Conservation (phyloP, 257 asterid species). For the Nicotiana noctiflora region DNA sequence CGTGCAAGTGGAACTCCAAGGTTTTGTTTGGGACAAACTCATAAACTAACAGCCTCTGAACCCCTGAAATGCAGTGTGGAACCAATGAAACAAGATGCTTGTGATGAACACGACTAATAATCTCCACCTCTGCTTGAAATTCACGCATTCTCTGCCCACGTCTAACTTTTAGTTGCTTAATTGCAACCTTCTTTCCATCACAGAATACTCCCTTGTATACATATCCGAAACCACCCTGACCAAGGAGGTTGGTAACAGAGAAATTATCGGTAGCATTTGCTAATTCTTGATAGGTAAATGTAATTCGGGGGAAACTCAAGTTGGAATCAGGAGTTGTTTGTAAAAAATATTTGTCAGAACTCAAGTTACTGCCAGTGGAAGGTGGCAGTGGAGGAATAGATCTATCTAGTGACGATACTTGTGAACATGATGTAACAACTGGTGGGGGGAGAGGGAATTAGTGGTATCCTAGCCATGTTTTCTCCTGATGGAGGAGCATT, state of each 20-base stretch:
- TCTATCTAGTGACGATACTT: conserved; percentile 30
- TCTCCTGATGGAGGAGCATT: conserved; percentile 24
- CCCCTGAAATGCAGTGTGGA: conserved; percentile 79
- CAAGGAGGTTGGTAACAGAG: conserved; percentile 55
- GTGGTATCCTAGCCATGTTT: conserved; percentile 17
- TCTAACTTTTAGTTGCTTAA: conserved; percentile 69
- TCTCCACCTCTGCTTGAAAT: conserved; percentile 91
- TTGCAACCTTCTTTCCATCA: conserved; percentile 73
- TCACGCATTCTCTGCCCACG: conserved; percentile 96
- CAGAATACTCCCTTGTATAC: conserved; percentile 73
- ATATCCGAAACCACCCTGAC: conserved; percentile 89
- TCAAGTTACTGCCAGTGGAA: conserved; percentile 35
- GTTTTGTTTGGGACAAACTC: conserved; percentile 73
- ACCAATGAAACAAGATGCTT: conserved; percentile 62
- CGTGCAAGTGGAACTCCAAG: conserved; percentile 62
- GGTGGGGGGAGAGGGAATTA: conserved; percentile 26
- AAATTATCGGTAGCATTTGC: conserved; percentile 60
- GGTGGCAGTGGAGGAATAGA: too few species aligned
- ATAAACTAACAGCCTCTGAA: conserved; percentile 70
- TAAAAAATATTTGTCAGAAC: conserved; percentile 24
- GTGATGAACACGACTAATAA: conserved; percentile 76
- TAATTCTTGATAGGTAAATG: conserved; percentile 72
- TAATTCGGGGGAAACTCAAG: conserved; percentile 28
- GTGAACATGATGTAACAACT: conserved; percentile 23
- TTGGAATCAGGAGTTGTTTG: conserved; percentile 19